phyloP scores from a whole-genome alignment of 2,329 filamentous ascomycete species.

The Metarhizium rileyi region DNA sequence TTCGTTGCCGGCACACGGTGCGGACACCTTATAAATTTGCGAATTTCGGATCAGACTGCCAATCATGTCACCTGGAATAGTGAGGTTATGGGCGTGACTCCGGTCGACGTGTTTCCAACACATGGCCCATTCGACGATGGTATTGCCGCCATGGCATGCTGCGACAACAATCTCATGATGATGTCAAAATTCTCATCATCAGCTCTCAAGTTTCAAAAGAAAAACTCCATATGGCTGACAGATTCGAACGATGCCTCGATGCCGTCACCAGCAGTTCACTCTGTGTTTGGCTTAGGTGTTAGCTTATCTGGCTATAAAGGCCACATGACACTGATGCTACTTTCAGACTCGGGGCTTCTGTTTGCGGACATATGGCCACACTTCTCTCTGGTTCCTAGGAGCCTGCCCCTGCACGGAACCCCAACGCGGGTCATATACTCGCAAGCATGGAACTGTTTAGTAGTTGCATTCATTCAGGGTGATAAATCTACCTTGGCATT shows the following conservation, averaged over 20 bases:
- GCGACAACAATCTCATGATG: conserved; percentile 36
- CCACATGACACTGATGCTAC: conserved; percentile 36
- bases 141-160: conserved; percentile 33
- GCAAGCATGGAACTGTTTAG: conserved; percentile 37
- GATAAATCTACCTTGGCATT: conserved; percentile 42
- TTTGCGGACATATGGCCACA: conserved; percentile 41
- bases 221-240: conserved; percentile 40
- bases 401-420: conserved; percentile 35
- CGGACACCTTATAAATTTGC: conserved; percentile 38
- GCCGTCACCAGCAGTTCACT: conserved; percentile 37
- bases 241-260: conserved; percentile 38
- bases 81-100: conserved; percentile 27
- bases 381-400: conserved; percentile 38
- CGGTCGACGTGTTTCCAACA: conserved; percentile 24
- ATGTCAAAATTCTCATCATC: conserved; percentile 27
- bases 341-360: conserved; percentile 40
- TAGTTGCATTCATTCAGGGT: conserved; percentile 39
- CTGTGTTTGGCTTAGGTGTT: conserved; percentile 32
- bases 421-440: conserved; percentile 47
- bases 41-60: conserved; percentile 11
- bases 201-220: conserved; percentile 26
- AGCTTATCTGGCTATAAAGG: conserved; percentile 28
- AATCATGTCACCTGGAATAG: conserved; percentile 17
- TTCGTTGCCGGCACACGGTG: conserved; percentile 40
- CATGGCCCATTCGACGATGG: conserved; percentile 15